phyloP scores from a whole-genome alignment of 2,329 filamentous ascomycete species.

The Penicillium psychrosexuale region DNA sequence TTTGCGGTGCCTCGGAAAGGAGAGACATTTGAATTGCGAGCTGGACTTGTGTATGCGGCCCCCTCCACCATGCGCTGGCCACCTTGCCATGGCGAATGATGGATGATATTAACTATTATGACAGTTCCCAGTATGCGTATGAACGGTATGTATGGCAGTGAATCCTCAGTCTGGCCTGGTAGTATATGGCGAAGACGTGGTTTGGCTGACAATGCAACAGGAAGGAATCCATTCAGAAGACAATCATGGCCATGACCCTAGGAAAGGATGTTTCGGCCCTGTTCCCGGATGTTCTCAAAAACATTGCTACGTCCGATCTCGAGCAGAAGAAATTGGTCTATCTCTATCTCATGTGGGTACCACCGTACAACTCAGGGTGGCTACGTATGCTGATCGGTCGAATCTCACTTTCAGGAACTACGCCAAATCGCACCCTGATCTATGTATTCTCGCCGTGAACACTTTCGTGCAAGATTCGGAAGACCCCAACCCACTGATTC shows the following conservation, averaged over 20 bases:
- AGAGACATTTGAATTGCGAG: conserved; percentile 95
- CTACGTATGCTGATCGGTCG: conserved; percentile 18
- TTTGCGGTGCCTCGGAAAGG: conserved; percentile 92
- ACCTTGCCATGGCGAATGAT: conserved; percentile 3
- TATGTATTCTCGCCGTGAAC: conserved; percentile 97
- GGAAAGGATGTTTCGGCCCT: conserved; percentile 97
- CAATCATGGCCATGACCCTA: conserved; percentile 99
- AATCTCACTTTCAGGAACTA: conserved; percentile 70
- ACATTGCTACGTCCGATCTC: conserved; percentile 89
- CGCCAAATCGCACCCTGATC: conserved; percentile 95
- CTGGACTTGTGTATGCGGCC: conserved; percentile 68
- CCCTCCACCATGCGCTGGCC: conserved; percentile 13
- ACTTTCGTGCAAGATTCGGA: conserved; percentile 99
- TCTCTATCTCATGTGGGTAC: conserved; percentile 83
- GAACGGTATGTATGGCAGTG: conserved; percentile 60
- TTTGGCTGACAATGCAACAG: conserved; percentile 45
- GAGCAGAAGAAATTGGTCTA: conserved; percentile 99
- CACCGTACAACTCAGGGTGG: not conserved
- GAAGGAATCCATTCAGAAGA: conserved; percentile 99
- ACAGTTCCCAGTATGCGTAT: conserved; percentile 94
- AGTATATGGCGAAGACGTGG: conserved; percentile 5
- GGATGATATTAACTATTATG: conserved; percentile 35
- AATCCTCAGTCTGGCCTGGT: not conserved
- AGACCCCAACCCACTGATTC: conserved; percentile 92
- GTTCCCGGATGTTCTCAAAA: conserved; percentile 97